Evolutionary conservation across 805 yeast species (phyloP).

Genomic region (Nakazawaea holstii): DNA sequence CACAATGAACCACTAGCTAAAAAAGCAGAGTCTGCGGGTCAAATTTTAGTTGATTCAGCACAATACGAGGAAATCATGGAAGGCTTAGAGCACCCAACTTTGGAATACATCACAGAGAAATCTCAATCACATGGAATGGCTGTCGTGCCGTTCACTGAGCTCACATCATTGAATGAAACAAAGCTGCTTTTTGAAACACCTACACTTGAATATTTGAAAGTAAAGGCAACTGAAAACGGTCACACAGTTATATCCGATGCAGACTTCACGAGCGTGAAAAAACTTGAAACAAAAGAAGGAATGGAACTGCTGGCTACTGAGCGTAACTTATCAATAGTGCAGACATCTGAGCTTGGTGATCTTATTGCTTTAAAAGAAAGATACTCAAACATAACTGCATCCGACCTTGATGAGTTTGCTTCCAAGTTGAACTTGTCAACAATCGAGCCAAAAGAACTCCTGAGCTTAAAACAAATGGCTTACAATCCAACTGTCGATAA

Average conservation of each 20-base stretch:
- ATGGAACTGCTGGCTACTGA: not conserved
- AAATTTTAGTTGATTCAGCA: not conserved
- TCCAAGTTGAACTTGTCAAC: not conserved
- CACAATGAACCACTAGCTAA: not conserved
- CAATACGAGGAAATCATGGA: not conserved
- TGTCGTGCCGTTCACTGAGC: not conserved
- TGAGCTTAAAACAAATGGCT: not conserved
- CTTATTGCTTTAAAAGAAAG: not conserved
- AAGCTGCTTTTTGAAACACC: not conserved
- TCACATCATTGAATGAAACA: not conserved
- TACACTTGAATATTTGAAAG: not conserved
- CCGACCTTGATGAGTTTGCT: not conserved
- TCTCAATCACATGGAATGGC: not conserved
- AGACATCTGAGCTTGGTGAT: not conserved
- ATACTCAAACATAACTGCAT: not conserved
- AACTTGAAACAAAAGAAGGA: not conserved
- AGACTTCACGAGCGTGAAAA: not conserved
- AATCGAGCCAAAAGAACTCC: not conserved
- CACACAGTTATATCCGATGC: not conserved
- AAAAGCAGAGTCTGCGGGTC: not conserved
- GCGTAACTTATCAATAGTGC: not conserved
- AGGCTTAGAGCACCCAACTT: conserved; percentile 8
- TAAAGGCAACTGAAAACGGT: not conserved
- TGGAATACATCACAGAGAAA: conserved; percentile 12
- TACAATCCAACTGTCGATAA: conserved; percentile 11